Conservation (phyloP, 2,329 filamentous ascomycete genomes). For the Trichoderma sp. region DNA sequence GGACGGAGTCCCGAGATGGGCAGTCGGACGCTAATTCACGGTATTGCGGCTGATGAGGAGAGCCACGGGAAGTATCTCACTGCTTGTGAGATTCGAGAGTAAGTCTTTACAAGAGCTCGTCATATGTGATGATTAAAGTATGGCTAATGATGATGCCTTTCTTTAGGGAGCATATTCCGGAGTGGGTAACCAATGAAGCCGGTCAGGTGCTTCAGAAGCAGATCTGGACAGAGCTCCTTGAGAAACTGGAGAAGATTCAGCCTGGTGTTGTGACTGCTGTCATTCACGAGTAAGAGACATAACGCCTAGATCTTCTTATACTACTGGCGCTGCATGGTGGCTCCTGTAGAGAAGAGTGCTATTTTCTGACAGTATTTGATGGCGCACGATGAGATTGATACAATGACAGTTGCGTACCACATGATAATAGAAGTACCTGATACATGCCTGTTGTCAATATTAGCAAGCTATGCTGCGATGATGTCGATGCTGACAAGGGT, state of each 20-base stretch:
- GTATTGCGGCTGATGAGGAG: constrained; percentile 26
- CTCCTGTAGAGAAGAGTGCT: neutral
- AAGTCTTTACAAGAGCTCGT: constrained; percentile 7
- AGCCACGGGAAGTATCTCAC: constrained; percentile 30
- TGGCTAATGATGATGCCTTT: neutral
- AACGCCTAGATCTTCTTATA: neutral
- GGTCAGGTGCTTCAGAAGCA: constrained; percentile 8
- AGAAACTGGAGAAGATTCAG: constrained; percentile 11
- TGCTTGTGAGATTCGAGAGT: constrained; percentile 31
- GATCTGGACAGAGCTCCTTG: constrained; percentile 12
- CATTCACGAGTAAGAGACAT: neutral
- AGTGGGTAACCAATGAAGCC: constrained; percentile 8
- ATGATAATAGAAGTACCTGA: neutral
- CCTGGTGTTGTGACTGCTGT: neutral
- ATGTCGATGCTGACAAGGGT: neutral
- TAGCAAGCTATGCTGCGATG: neutral
- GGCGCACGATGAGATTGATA: neutral
- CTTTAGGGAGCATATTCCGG: constrained; percentile 10
- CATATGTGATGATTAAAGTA: neutral
- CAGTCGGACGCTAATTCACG: constrained; percentile 31
- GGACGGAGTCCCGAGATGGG: constrained; percentile 30
- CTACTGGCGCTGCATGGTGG: neutral
- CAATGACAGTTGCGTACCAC: neutral
- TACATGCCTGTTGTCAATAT: neutral
- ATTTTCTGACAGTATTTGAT: neutral